Percentiles rank a stretch among this genome's conserved stretches.
Evolutionary conservation across 805 yeast species (phyloP).

Genomic region (Wickerhamiella dianesei): DNA sequence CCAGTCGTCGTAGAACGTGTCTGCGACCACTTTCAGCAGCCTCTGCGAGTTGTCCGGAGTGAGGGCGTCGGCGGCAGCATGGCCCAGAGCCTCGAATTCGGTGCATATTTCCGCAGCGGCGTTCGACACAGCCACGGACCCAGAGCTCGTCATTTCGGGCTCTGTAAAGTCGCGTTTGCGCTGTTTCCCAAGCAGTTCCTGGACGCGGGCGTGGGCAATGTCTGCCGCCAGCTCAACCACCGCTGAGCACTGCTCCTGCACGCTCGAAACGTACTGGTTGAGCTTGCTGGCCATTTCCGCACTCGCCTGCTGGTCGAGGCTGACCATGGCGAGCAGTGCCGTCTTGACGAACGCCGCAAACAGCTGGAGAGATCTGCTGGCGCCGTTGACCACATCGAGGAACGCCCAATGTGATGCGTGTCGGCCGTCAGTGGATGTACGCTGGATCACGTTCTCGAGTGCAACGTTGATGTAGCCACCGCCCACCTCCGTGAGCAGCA

Average conservation of each 20-base stretch:
- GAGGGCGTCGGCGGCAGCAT: conserved; percentile 29
- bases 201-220: conserved; percentile 38
- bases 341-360: conserved; percentile 62
- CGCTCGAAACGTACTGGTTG: conserved; percentile 37
- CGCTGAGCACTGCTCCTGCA: conserved; percentile 48
- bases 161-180: conserved; percentile 53
- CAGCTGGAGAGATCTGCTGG: conserved; percentile 49
- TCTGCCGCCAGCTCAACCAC: conserved; percentile 48
- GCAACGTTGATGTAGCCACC: conserved; percentile 62
- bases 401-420: conserved; percentile 31
- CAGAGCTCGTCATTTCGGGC: conserved; percentile 6
- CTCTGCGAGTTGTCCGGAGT: conserved; percentile 37
- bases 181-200: conserved; percentile 45
- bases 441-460: conserved; percentile 46
- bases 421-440: conserved; percentile 22
- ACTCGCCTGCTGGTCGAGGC: conserved; percentile 38
- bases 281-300: conserved; percentile 47
- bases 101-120: conserved; percentile 33
- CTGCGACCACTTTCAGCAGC: conserved; percentile 45
- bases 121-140: conserved; percentile 25
- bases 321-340: conserved; percentile 62
- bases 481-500: conserved; percentile 56
- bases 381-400: conserved; percentile 36
- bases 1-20: conserved; percentile 41
- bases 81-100: conserved; percentile 34